Conservation (phyloP, 305 asterid species). For the Rubia tinctorum region DNA sequence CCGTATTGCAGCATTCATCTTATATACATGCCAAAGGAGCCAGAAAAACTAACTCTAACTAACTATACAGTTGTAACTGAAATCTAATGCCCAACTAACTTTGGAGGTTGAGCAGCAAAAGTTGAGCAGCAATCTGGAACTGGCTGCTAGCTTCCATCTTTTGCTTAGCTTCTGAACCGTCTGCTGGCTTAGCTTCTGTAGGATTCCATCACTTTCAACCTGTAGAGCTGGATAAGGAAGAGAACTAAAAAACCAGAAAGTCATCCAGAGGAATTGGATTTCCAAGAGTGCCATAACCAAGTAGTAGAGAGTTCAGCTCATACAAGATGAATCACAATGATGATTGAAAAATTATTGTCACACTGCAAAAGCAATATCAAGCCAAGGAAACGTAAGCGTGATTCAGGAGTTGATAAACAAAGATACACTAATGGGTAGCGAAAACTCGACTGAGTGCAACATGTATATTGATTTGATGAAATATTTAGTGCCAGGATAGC, state of each 20-base stretch:
- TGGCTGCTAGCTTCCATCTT: no score
- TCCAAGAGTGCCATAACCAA: not conserved
- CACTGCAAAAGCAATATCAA: not conserved
- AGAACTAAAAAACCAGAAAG: not conserved
- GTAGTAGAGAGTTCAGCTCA: not conserved
- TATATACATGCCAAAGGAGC: no score
- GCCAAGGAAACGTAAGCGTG: not conserved
- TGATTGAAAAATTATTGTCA: not conserved
- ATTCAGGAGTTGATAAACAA: not conserved
- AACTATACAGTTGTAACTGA: no score
- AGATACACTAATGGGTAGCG: not conserved
- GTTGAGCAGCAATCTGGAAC: no score
- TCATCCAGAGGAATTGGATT: not conserved
- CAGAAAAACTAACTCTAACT: no score
- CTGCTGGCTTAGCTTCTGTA: no score
- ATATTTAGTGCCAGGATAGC: not conserved
- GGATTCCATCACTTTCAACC: no score
- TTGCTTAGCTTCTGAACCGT: no score
- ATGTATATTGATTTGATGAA: not conserved
- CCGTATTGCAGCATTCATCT: no score
- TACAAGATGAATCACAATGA: not conserved
- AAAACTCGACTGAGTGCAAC: constrained; percentile 2
- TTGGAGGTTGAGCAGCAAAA: no score
- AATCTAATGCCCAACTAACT: no score
- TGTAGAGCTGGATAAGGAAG: constrained; percentile 51